phyloP scores from a whole-genome alignment of 2,329 filamentous ascomycete genomes.

The Hypoxylon sp. region DNA sequence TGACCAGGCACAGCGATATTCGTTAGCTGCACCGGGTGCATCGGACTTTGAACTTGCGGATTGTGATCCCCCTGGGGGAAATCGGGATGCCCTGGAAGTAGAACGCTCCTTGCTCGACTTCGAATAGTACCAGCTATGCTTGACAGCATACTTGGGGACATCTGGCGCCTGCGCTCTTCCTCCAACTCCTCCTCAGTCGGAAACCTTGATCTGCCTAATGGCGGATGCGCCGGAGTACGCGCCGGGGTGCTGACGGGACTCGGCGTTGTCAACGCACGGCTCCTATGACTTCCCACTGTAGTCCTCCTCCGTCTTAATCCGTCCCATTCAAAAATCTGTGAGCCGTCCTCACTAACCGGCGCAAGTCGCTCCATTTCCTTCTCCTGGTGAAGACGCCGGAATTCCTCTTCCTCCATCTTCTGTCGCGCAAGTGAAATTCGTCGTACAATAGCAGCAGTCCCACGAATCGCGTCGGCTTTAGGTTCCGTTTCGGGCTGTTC shows the following conservation, averaged over 20 bases:
- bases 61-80: slow-evolving; percentile 57
- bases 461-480: slow-evolving; percentile 95
- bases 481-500: slow-evolving; percentile 97
- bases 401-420: slow-evolving; percentile 85
- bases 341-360: slow-evolving; percentile 83
- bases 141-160: slow-evolving; percentile 65
- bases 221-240: slow-evolving; percentile 76
- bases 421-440: slow-evolving; percentile 82
- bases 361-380: slow-evolving; percentile 78
- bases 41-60: slow-evolving; percentile 65
- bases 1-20: slow-evolving; percentile 69
- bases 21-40: slow-evolving; percentile 74
- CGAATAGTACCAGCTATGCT: slow-evolving; percentile 72
- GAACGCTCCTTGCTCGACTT: slow-evolving; percentile 60
- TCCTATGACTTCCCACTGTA: slow-evolving; percentile 61
- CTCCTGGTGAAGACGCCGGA: slow-evolving; percentile 84
- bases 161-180: slow-evolving; percentile 65
- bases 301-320: slow-evolving; percentile 83
- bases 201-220: slow-evolving; percentile 89
- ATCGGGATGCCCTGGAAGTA: slow-evolving; percentile 60
- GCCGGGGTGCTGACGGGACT: slow-evolving; percentile 55
- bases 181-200: slow-evolving; percentile 76
- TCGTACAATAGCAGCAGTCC: slow-evolving; percentile 88
- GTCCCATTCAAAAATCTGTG: slow-evolving; percentile 85
- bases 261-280: slow-evolving; percentile 56